Conservation (phyloP, 257 asterid species). For the Solanum ahanhuiri region DNA sequence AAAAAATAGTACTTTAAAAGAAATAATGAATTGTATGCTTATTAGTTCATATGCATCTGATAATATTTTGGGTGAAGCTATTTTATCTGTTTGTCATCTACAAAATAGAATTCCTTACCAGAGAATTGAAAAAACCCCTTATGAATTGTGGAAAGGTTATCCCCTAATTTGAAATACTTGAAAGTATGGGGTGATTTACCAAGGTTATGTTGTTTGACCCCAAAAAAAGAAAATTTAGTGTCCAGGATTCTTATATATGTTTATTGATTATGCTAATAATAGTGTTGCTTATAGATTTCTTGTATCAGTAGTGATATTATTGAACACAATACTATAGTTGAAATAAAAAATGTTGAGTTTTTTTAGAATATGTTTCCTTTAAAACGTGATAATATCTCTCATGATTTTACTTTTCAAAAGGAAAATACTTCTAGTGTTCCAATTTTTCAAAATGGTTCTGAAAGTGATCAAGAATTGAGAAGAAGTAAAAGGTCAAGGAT, state of each 20-base stretch:
- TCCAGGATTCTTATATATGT: neutral
- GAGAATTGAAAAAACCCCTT: neutral
- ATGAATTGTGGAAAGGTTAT: neutral
- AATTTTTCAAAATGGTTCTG: no score
- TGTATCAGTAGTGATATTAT: neutral
- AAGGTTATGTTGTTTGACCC: neutral
- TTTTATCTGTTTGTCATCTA: neutral
- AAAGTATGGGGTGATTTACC: neutral
- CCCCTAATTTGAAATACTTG: neutral
- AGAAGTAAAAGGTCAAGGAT: no score
- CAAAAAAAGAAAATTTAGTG: neutral
- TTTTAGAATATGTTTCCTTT: neutral
- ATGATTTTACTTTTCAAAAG: no score
- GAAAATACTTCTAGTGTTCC: no score
- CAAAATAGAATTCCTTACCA: neutral
- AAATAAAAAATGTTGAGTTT: neutral
- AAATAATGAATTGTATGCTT: neutral
- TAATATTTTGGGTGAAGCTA: neutral
- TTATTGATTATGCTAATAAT: neutral
- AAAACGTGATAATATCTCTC: no score
- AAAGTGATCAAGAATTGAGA: no score
- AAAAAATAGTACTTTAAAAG: neutral
- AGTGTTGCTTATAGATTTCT: neutral
- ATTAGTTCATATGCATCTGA: neutral
- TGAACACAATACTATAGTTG: neutral